Base-by-base conservation (phyloP, 83 land plant genomes). In the Isoetes engelmannii region DNA sequence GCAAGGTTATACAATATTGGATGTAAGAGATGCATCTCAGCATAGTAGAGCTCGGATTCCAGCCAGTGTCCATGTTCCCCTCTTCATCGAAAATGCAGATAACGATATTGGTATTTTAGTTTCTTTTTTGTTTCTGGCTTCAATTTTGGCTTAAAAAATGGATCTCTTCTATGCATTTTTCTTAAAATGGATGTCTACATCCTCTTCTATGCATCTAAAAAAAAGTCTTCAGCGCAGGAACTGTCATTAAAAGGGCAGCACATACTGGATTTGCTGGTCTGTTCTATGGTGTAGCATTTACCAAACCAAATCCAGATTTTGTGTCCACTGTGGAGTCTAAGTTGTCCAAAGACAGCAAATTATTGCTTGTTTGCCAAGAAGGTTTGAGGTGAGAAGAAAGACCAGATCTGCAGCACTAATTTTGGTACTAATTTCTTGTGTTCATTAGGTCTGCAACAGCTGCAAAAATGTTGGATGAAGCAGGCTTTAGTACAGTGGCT, bases 221-320 rank as follows among this genome's bases (percentile, higher is more conserved):
- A 19, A 28, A n/a, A 28, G 63, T 15, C 44, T 44, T 57, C 21
- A 54, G 17, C 72, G 78, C 84, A 89, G 97, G 95, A 21, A 93
- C 98, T 54, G 67, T 85, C 20, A 59, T 93, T 21, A 85, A 83
- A 41, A 73, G 94, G 69, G 77, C 82, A 6, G 57, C 87, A 61
- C 98, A 93, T 75, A 90, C 87, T 81, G 87, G 85, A 53, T 87
- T 93, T 66, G 81, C 98, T 1, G 98, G 98, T 1, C 57, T 89
- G 45, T 87, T 93, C 69, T 93, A 80, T 76, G 98, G 98, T 41
- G 18, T 90, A 28, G 82, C 92, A 49, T 93, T 93, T 67, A 93
- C 98, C 7, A 93, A 93, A 74, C 80, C 64, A 41, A 93, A 93
- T 68, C 84, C 95, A 8, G 85, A 90, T 15, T 93, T 93, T 67